Base-by-base conservation (phyloP, 139 green algal genomes). In the Diplosphaera chodatii region DNA sequence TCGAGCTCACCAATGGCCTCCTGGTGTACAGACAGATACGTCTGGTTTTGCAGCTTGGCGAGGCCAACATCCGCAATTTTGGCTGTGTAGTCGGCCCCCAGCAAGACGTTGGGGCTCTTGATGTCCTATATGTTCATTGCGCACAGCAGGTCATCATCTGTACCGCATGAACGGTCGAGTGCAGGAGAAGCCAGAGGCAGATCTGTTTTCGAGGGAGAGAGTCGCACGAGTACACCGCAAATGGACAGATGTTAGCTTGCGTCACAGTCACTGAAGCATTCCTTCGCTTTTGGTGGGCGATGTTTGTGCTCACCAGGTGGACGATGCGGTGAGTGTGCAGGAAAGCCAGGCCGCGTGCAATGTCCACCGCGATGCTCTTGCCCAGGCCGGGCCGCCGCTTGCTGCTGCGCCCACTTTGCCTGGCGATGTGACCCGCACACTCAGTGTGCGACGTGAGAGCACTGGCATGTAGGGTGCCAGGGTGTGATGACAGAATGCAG, bases 291-390 rank as follows among this genome's bases (percentile, higher is more conserved):
- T n/a, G n/a, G 37, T 20, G 48, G 48, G 48, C 48, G 25, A 71
- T 41, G 62, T 75, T 75, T 64, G 56, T 69, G 16, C 67, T 22
- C 27, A 69, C 70, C 15, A 68, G 40, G 33, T 74, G 70, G 13
- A 63, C 56, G 33, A 74, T 34, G 5, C 56, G 3, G 31, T 59
- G 18, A 40, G 55, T 66, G 64, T 75, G 70, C 64, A 75, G 56
- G 64, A 75, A 75, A 28, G 32, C 30, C 64, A 75, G 70, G 13
- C 55, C 70, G 8, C 64, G 40, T 3, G 31, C 23, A 33, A 75
- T 34, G 64, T 75, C 70, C 70, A 75, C 27, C 0, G 70, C 70
- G 22, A 75, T 59, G 48, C 48, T 25, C 72, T 78, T 34, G 37
- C 28, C 27, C 25, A 68, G 40, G 20, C 30, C 48, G 13, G 48